Base-by-base conservation (phyloP, 441 rosid genomes). In the Arabidopsis lyrata region DNA sequence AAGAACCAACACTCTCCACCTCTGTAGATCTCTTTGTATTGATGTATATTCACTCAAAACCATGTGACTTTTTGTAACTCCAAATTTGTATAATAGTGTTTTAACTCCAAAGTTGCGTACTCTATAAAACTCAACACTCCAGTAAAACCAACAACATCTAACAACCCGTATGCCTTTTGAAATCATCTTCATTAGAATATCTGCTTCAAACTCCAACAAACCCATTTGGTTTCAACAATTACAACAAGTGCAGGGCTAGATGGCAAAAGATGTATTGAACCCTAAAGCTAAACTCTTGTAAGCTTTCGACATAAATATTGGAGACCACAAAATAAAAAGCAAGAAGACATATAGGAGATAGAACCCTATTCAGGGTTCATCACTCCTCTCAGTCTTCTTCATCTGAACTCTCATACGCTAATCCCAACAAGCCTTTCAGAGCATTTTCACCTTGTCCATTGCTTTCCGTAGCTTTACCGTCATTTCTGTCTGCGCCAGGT, bases 341-440 rank as follows among this genome's bases (percentile, higher is more conserved):
- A 13, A 38, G 67, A 58, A 65, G 13, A 48, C 66, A 18, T 2
- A 49, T 24, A 63, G n/a, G 24, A 69, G 18, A 63, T 22, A 14
- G 15, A 39, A 52, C 44, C 66, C 6, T 20, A 22, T 65, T 27
- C 44, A 47, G 52, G 24, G 22, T 39, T 18, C 57, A 68, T 53
- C 53, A 35, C 45, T 48, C 49, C 62, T 27, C 22, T 77, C 65
- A 77, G 58, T 86, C 95, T 29, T 90, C 97, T 29, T 91, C 95
- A 78, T 94, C 97, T 68, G 97, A 94, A 83, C 90, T 87, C 16
- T 85, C 93, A 76, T 94, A 94, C 14, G 92, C 86, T 81, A 93
- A 78, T 29, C 97, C 98, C 69, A 92, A 75, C 80, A 94, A 82
- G 81, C 90, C 81, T 85, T 83, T 86, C 32, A 80, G 81, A 38